Base-by-base conservation (phyloP, 192 early-diverging fungal species). In the Dimargaris xerosporica region DNA sequence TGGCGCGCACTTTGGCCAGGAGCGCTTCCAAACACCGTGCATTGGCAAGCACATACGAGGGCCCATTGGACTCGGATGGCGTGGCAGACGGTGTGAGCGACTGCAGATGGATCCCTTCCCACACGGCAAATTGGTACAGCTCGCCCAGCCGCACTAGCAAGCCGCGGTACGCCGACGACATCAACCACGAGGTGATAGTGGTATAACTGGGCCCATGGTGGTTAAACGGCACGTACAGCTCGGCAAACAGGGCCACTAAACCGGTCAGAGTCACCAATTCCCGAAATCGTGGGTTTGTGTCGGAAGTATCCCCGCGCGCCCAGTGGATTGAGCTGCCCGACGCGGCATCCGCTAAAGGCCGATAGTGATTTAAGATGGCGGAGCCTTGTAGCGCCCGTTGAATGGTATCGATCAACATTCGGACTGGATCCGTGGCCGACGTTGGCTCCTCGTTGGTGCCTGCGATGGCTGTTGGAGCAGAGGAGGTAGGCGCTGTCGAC, bases 181-280 rank as follows among this genome's bases (percentile, higher is more conserved):
- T 66, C 34, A 93, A 86, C 25, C 79, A 80, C 25, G 78, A 70
- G 1, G 86, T 68, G 6, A 88, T 68, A 25, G 84, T 73, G 9
- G 70, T 64, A 41, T 81, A 78, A 61, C 77, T 83, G 44, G 80
- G 78, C 15, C 75, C 74, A 64, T 88, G 86, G 2, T 85, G 80
- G 54, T 84, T 74, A 9, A 73, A 62, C 23, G 86, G 78, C 0
- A 82, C 75, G 59, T 73, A 84, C 71, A 79, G 91, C 31, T 90
- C 86, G 9, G 84, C 78, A 15, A 86, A 63, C 30, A 93, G 62
- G 21, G 78, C 76, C 46, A 82, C 71, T 52, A 82, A 71, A 1
- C 80, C 80, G 39, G 85, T 74, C 11, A 91, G 64, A 23, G 71
- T 73, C 26, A 85, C 79, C 62, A 90, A 65, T 0, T 78, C 43